A percentile compares a stretch with the other conserved stretches of the same genome.
These are phyloP conservation scores for Paramecium tetraurelia DNA, from an alignment of 73 alveolate species.

Conservation along the genomic window DNA sequence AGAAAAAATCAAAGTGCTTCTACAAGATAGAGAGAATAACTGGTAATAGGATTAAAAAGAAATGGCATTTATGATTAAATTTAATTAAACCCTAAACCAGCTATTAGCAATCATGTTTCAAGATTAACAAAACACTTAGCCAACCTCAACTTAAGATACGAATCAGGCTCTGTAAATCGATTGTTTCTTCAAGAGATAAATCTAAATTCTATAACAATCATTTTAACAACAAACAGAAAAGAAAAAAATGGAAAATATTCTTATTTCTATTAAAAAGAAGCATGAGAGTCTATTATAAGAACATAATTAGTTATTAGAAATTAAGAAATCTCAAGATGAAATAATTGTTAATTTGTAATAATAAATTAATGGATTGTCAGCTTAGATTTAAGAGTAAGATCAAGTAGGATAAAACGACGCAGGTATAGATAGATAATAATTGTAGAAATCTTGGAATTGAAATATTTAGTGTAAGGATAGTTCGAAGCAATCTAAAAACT, in stretches of 20 bases:
- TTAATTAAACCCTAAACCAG: background rate
- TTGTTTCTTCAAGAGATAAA: conserved; percentile 36
- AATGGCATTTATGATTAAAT: conserved; percentile 24
- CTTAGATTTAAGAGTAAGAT: background rate
- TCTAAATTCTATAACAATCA: background rate
- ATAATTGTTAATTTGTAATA: background rate
- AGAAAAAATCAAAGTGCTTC: conserved; percentile 1
- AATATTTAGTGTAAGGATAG: background rate
- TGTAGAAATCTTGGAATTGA: background rate
- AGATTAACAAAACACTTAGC: background rate
- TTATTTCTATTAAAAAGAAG: background rate
- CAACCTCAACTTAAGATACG: conserved; percentile 7
- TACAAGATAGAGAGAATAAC: background rate
- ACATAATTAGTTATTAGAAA: background rate
- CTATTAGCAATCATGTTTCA: background rate
- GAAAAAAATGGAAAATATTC: background rate
- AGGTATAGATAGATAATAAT: background rate
- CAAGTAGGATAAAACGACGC: background rate
- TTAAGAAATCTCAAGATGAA: background rate
- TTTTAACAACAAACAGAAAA: background rate
- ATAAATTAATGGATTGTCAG: background rate
- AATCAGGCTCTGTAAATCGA: background rate
- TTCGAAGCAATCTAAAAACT: conserved; percentile 36
- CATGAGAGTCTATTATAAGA: background rate
- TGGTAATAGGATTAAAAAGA: conserved; percentile 24